Evolutionary conservation across 352 stramenopile species (phyloP).

Genomic region (Globisporangium nagaii): DNA sequence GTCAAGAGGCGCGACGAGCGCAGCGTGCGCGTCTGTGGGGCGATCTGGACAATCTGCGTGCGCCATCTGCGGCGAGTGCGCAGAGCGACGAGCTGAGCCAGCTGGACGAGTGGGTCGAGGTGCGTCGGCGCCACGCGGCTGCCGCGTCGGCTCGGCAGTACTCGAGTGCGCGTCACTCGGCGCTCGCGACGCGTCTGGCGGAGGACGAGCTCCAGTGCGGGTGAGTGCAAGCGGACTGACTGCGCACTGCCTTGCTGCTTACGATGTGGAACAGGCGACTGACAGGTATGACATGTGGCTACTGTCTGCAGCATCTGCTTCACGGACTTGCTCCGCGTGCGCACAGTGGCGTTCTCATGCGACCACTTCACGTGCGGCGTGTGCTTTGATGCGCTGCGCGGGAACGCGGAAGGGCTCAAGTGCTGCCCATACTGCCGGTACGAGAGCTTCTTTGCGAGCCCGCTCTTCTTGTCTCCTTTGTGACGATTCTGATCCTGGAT

Average conservation of each 20-base stretch:
- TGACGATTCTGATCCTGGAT: too few relatives aligned
- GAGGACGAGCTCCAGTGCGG: conserved; percentile 67
- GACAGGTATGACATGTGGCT: background rate
- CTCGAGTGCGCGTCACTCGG: conserved; percentile 39
- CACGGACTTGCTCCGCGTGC: conserved; percentile 46
- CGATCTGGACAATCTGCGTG: conserved; percentile 16
- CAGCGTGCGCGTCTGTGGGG: conserved; percentile 40
- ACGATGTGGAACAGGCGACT: background rate
- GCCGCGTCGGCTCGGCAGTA: conserved; percentile 37
- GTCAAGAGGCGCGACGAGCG: conserved; percentile 3
- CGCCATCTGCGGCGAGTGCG: conserved; percentile 10
- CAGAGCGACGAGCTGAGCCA: conserved; percentile 32
- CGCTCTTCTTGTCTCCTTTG: too few relatives aligned
- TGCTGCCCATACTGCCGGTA: conserved; percentile 65
- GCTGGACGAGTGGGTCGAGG: conserved; percentile 47
- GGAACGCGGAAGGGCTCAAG: conserved; percentile 43
- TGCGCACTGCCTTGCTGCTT: background rate
- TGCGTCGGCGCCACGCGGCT: conserved; percentile 21
- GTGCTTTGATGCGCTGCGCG: conserved; percentile 48
- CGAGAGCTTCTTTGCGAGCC: background rate
- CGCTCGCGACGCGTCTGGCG: conserved; percentile 39
- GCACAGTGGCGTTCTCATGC: conserved; percentile 52
- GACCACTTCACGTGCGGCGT: conserved; percentile 60
- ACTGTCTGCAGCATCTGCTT: conserved; percentile 51
- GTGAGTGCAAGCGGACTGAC: conserved; percentile 10